Evolutionary conservation across 768 basidiomycete species (phyloP).

Genomic region (Pleurotus tuber-regium): DNA sequence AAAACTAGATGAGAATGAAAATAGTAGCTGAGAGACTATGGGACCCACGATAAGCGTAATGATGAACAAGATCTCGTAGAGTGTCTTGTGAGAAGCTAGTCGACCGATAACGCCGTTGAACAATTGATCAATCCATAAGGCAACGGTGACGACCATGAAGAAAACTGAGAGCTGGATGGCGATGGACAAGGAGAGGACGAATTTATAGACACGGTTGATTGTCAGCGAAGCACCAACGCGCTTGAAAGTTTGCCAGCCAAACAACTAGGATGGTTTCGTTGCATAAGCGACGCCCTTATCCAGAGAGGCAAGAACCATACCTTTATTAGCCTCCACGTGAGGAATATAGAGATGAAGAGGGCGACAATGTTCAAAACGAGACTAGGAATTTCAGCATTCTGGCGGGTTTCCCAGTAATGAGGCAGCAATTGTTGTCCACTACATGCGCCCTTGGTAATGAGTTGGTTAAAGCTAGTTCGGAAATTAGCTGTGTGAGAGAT

Average conservation of each 20-base stretch:
- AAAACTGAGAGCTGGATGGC: conserved; percentile 74
- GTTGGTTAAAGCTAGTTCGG: conserved; percentile 48
- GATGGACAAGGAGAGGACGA: conserved; percentile 68
- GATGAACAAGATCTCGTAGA: conserved; percentile 58
- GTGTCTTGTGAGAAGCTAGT: conserved; percentile 36
- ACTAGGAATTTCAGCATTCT: conserved; percentile 59
- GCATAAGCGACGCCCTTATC: not conserved
- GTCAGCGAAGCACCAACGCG: conserved; percentile 73
- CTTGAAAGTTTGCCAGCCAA: conserved; percentile 89
- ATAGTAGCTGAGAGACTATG: not conserved
- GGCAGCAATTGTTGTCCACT: conserved; percentile 48
- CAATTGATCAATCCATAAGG: conserved; percentile 77
- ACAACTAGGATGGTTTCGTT: conserved; percentile 37
- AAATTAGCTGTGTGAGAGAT: conserved; percentile 59
- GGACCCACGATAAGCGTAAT: conserved; percentile 57
- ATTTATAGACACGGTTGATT: conserved; percentile 74
- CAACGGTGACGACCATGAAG: conserved; percentile 69
- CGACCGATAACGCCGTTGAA: conserved; percentile 63
- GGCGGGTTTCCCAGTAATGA: conserved; percentile 61
- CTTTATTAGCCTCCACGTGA: conserved; percentile 77
- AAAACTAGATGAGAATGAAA: conserved; percentile 11
- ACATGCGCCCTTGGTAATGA: conserved; percentile 69
- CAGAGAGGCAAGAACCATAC: conserved; percentile 30
- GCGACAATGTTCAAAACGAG: conserved; percentile 61
- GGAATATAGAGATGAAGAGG: conserved; percentile 55